These are phyloP conservation scores for Prinsepia uniflora DNA, from an alignment of 306 rosid genomes.

Conservation along the genomic window DNA sequence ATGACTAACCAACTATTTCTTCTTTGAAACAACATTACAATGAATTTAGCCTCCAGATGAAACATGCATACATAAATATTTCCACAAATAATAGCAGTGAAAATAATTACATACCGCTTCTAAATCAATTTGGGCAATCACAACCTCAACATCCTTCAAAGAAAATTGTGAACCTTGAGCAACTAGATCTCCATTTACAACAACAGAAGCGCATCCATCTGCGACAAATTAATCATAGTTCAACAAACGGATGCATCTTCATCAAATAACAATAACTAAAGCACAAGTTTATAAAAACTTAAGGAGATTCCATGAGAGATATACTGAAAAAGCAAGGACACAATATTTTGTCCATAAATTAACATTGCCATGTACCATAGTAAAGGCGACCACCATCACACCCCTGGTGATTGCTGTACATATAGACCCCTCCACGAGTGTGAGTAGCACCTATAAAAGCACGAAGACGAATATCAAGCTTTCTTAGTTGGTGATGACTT, in stretches of 20 bases:
- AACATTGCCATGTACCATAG: constrained; percentile 50
- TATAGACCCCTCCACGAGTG: constrained; percentile 90
- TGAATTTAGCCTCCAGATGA: not conserved
- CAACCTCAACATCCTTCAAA: constrained; percentile 79
- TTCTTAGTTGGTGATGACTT: constrained; percentile 96
- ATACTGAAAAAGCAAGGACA: not conserved
- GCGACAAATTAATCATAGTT: constrained; percentile 18
- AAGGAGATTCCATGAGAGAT: not conserved
- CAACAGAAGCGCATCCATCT: constrained; percentile 92
- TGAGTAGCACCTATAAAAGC: constrained; percentile 88
- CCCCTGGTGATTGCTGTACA: constrained; percentile 94
- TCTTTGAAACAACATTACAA: not conserved
- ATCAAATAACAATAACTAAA: constrained; percentile 5
- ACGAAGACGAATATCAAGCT: constrained; percentile 87
- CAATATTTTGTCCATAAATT: not conserved
- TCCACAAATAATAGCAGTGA: constrained; percentile 7
- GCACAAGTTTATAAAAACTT: not conserved
- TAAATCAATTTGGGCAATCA: constrained; percentile 80
- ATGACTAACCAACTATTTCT: constrained; percentile 3
- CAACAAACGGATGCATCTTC: not conserved
- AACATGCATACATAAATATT: constrained; percentile 5
- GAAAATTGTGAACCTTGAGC: constrained; percentile 98
- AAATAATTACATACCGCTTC: constrained; percentile 65
- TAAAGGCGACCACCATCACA: constrained; percentile 97
- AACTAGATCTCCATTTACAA: constrained; percentile 83